A percentile compares a stretch with the other conserved stretches of the same genome.
phyloP scores from a whole-genome alignment of 2,329 filamentous ascomycete species.

The Remersonia thermophila region DNA sequence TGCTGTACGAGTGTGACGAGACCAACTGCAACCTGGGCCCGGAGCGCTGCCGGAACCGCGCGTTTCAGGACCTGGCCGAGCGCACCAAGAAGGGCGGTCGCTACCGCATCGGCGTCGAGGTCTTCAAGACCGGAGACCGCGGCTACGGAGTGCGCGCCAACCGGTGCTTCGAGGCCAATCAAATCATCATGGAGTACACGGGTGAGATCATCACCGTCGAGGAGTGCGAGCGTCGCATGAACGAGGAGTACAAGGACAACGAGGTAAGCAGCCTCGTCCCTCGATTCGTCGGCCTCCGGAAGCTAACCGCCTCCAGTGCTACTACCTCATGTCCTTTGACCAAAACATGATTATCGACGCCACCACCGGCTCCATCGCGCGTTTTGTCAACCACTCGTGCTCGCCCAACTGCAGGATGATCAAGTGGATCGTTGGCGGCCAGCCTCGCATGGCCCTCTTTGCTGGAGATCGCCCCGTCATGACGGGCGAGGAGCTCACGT shows the following conservation, averaged over 20 bases:
- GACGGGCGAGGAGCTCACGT: conserved; percentile 92
- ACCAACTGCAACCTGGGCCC: conserved; percentile 73
- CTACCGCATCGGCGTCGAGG: conserved; percentile 87
- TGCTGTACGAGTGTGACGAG: conserved; percentile 93
- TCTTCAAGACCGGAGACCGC: conserved; percentile 78
- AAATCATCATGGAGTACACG: conserved; percentile 97
- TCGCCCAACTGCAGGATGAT: conserved; percentile 96
- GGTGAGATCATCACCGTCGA: conserved; percentile 94
- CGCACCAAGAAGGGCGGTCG: conserved; percentile 69
- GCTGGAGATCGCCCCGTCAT: conserved; percentile 80
- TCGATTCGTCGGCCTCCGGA: conserved; percentile 4
- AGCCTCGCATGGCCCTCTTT: conserved; percentile 93
- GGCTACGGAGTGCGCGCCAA: conserved; percentile 89
- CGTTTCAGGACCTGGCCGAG: conserved; percentile 67
- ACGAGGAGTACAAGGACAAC: conserved; percentile 83
- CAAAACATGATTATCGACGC: conserved; percentile 98
- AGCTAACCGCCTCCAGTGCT: conserved; percentile 49
- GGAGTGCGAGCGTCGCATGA: conserved; percentile 90
- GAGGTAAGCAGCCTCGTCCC: conserved; percentile 45
- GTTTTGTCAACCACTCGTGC: conserved; percentile 97
- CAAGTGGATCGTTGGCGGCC: conserved; percentile 89
- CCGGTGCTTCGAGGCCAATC: conserved; percentile 71
- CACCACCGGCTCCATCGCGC: conserved; percentile 86
- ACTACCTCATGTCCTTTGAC: conserved; percentile 97
- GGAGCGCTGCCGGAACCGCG: conserved; percentile 70